Evolutionary conservation across 1,284 basidiomycete species (phyloP).

Genomic region (Leccinum huronense): DNA sequence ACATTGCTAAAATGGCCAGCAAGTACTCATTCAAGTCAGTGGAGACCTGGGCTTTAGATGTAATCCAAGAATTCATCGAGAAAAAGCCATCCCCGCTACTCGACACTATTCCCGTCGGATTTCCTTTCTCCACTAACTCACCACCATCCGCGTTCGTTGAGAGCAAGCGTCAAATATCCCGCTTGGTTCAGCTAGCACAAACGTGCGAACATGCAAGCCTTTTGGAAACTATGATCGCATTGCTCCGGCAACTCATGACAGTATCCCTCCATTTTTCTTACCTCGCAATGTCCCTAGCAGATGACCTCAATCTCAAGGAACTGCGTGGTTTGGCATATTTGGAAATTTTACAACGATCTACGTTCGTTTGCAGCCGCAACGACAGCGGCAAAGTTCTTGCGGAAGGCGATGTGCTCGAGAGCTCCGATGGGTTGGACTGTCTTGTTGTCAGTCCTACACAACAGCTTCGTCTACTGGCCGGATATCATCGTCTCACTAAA

Average conservation of each 20-base stretch:
- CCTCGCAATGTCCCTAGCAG: constrained; percentile 65
- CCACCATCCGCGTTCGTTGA: constrained; percentile 31
- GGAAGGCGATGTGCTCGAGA: constrained; percentile 34
- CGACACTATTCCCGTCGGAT: constrained; percentile 38
- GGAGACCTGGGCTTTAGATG: constrained; percentile 67
- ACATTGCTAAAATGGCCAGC: constrained; percentile 59
- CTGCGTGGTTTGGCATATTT: constrained; percentile 64
- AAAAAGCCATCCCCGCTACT: constrained; percentile 57
- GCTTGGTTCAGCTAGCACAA: constrained; percentile 61
- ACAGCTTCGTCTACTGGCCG: constrained; percentile 59
- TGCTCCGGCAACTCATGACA: constrained; percentile 57
- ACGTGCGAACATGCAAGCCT: constrained; percentile 58
- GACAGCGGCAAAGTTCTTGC: constrained; percentile 16
- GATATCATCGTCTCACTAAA: constrained; percentile 61
- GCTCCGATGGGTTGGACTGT: constrained; percentile 39
- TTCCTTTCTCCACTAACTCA: constrained; percentile 32
- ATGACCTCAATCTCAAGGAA: constrained; percentile 57
- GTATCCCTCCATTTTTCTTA: constrained; percentile 60
- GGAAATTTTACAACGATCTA: constrained; percentile 62
- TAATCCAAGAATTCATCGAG: constrained; percentile 60
- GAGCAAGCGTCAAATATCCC: constrained; percentile 50
- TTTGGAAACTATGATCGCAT: constrained; percentile 53
- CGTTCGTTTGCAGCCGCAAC: constrained; percentile 40
- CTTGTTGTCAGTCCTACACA: constrained; percentile 54
- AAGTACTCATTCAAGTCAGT: constrained; percentile 69